Evolutionary conservation across 2,329 filamentous ascomycete genomes (phyloP), one percentile per base, ranked within the genome.

Genomic region (Neophaeococcomyces mojaviensis): DNA sequence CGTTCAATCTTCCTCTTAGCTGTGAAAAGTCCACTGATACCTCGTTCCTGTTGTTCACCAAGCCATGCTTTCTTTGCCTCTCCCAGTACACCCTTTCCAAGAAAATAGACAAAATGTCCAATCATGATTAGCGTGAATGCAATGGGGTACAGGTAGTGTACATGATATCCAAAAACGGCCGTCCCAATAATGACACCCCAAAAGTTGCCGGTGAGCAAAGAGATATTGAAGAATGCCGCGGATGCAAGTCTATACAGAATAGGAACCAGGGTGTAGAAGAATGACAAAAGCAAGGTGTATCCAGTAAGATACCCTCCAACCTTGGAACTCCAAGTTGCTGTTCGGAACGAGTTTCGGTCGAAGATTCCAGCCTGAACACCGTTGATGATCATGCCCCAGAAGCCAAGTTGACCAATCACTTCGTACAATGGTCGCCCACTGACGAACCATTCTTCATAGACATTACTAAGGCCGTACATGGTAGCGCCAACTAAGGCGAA

Each of bases 211-310:
- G 92, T 97, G 49, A 98, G 73, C 54, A 98, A 72, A 6, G 85
- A 90, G 59, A 97, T 94, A 67, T 98, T 94, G 73, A 96, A 94
- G 69, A 98, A 96, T 16, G 89, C 90, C 2, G 92, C 92, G 13
- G 80, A 86, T 22, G 85, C 85, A 70, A 97, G 84, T 54, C 92
- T 86, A 67, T 97, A 82, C 52, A 98, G 76, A 45, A 97, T 69
- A 0, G 92, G 92, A 0, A 86, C 88, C 2, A 92, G 72, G 6
- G 82, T 81, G 72, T 98, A 98, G 69, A 98, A 98, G 49, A 92
- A 68, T 44, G 77, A 73, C 18, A 98, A 75, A 49, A 82, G 81
- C 15, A 96, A 67, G 0, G 92, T 97, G 67, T 90, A 98, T 1
- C 90, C 92, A n/a, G 82, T 74, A 31, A 97, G 71, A 64, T 94